Percentiles rank a stretch among this genome's conserved stretches.
phyloP scores from a whole-genome alignment of 768 basidiomycete genomes.

The Sporobolomyces pararoseus region DNA sequence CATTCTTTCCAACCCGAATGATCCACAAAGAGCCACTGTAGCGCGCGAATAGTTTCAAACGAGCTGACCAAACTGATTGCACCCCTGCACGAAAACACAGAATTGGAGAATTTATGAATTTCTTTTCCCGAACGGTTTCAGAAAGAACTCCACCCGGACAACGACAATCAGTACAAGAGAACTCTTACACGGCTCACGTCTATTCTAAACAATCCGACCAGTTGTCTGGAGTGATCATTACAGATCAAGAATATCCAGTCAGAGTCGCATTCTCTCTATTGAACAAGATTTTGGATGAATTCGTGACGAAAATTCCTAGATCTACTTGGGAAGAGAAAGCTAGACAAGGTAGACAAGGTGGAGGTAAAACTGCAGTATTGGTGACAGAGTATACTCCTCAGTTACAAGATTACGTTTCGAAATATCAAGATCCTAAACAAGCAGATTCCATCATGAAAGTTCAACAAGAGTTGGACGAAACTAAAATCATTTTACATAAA shows the following conservation, averaged over 20 bases:
- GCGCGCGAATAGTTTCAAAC: too few relatives aligned
- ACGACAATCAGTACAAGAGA: slow-evolving; percentile 90
- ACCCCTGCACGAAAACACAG: too few relatives aligned
- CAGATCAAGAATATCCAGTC: slow-evolving; percentile 93
- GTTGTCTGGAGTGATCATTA: slow-evolving; percentile 66
- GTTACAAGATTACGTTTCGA: slow-evolving; percentile 70
- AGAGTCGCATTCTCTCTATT: slow-evolving; percentile 93
- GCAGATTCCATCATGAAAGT: slow-evolving; percentile 98
- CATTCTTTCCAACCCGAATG: too few relatives aligned
- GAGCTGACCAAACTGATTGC: too few relatives aligned
- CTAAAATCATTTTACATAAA: slow-evolving; percentile 99
- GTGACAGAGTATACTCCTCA: slow-evolving; percentile 67
- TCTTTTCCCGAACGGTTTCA: slow-evolving; percentile 82
- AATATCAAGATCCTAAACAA: slow-evolving; percentile 95
- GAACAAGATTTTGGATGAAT: slow-evolving; percentile 89
- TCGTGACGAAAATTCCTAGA: slow-evolving; percentile 71
- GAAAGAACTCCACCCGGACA: slow-evolving; percentile 69
- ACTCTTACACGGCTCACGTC: slow-evolving; percentile 85
- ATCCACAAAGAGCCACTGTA: too few relatives aligned
- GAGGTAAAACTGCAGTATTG: slow-evolving; percentile 51
- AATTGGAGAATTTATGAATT: slow-evolving; percentile 85
- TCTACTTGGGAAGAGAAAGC: slow-evolving; percentile 55
- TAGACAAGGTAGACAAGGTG: slow-evolving; percentile 48
- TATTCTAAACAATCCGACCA: slow-evolving; percentile 88
- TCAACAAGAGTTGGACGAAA: slow-evolving; percentile 96